Base-by-base conservation (phyloP, 2,329 filamentous ascomycete species). In the Colletotrichum viniferum region DNA sequence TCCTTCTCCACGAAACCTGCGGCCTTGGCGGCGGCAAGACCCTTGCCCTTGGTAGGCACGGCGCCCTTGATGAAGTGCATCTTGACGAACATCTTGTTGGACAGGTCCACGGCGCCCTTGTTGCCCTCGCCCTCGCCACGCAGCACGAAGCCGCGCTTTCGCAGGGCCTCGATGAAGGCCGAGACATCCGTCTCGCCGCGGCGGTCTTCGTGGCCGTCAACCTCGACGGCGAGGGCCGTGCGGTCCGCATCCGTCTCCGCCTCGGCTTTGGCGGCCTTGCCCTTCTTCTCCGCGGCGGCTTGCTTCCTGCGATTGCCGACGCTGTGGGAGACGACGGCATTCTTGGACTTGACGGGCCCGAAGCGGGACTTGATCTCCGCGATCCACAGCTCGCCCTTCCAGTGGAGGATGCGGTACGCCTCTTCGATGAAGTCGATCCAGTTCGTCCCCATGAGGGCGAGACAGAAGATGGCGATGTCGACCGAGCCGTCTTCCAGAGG, bases 401-500 rank as follows among this genome's bases (percentile, higher is more conserved):
- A 96, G 81, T 95, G 94, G 77, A 99, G 90, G 67, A 98, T 90
- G 69, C 97, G 93, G 87, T 95, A 98, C 16, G 96, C 96, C 86
- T 99, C 97, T 85, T 98, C 97, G 80, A 99, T 91, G 83, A 99
- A 98, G 80, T 95, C 93, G 69, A 98, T 91, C 96, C 97, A 99
- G 86, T 99, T 99, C 71, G 97, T 99, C 81, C 97, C 97, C 97
- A 99, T 99, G 74, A 99, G 91, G 65, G 96, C 97, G 36, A 99
- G 90, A 84, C 97, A 99, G 88, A 98, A 98, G 79, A 99, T 93
- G 64, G 95, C 95, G 7, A 99, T 90, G 83, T 99, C 96, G 76
- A 96, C 92, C 77, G 90, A 92, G 60, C 92, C 93, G 79, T 96
- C 92, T 7, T 88, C 87, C 1, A 98, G 87, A 0, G 96, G 96